A percentile compares a stretch with the other conserved stretches of the same genome.
phyloP scores from a whole-genome alignment of 2,329 filamentous ascomycete genomes.

The Zalaria obscura region DNA sequence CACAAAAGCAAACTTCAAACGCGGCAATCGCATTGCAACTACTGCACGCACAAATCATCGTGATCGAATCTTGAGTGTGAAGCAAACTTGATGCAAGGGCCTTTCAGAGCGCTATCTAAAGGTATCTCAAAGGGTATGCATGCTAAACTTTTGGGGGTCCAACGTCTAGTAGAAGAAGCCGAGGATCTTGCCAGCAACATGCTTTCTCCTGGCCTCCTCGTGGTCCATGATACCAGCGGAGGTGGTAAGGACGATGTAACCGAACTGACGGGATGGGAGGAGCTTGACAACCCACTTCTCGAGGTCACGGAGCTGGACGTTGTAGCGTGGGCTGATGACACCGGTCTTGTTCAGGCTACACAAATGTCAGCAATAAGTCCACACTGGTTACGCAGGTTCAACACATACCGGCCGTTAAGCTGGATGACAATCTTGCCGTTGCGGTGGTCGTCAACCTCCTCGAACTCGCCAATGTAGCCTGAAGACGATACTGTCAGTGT shows the following conservation, averaged over 20 bases:
- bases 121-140: constrained; percentile 6
- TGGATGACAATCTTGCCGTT: constrained; percentile 99
- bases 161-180: constrained; percentile 83
- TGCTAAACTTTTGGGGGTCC: constrained; percentile 5
- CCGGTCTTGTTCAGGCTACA: constrained; percentile 84
- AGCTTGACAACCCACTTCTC: constrained; percentile 99
- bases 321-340: constrained; percentile 99
- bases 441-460: constrained; percentile 98
- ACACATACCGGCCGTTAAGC: constrained; percentile 74
- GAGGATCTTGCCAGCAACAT: constrained; percentile 98
- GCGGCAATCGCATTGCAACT: too few relatives aligned
- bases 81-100: too few relatives aligned
- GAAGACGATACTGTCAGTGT: constrained; percentile 35
- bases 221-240: constrained; percentile 99
- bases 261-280: constrained; percentile 98
- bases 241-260: constrained; percentile 97
- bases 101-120: constrained; percentile 1
- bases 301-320: constrained; percentile 91
- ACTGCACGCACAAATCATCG: too few relatives aligned
- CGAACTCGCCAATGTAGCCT: constrained; percentile 99
- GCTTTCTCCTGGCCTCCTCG: constrained; percentile 98
- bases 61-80: too few relatives aligned
- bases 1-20: too few relatives aligned
- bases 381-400: constrained; percentile 9
- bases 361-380: constrained; percentile 5